Conservation (phyloP, 2,329 filamentous ascomycete genomes). For the Colletotrichum cereale region DNA sequence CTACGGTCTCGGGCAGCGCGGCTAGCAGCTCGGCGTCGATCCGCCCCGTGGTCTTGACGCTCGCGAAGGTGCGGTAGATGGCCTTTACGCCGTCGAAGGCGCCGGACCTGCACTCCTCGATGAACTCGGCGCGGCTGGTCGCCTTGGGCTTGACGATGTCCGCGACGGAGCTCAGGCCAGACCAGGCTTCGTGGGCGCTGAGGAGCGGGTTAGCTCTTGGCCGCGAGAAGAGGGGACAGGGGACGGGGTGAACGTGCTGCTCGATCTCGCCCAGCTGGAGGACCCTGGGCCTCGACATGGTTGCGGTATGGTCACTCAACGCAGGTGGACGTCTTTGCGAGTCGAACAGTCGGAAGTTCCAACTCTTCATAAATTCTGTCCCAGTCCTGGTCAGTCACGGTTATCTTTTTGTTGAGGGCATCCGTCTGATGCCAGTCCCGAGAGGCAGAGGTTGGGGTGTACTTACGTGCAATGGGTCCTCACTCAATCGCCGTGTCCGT, state of each 20-base stretch:
- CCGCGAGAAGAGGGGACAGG: no score
- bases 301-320: neutral
- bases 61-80: conserved; percentile 79
- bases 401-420: neutral
- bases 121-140: conserved; percentile 74
- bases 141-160: conserved; percentile 74
- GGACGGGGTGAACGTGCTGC: conserved; percentile 48
- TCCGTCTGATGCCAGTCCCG: neutral
- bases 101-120: conserved; percentile 75
- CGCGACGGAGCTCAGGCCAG: conserved; percentile 70
- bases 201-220: neutral
- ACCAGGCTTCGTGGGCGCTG: conserved; percentile 76
- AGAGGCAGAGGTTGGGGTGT: neutral
- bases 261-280: conserved; percentile 55
- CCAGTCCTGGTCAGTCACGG: neutral
- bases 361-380: neutral
- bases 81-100: conserved; percentile 74
- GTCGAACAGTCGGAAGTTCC: no score
- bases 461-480: neutral
- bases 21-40: conserved; percentile 79
- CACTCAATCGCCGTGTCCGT: neutral
- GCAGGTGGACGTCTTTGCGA: neutral
- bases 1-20: conserved; percentile 64
- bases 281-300: conserved; percentile 48
- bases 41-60: conserved; percentile 72